Percentiles rank a stretch among this genome's conserved stretches.
These are phyloP conservation scores for Rhizopus arrhizus DNA, from an alignment of 371 early-diverging fungal species.

Conservation along the genomic window DNA sequence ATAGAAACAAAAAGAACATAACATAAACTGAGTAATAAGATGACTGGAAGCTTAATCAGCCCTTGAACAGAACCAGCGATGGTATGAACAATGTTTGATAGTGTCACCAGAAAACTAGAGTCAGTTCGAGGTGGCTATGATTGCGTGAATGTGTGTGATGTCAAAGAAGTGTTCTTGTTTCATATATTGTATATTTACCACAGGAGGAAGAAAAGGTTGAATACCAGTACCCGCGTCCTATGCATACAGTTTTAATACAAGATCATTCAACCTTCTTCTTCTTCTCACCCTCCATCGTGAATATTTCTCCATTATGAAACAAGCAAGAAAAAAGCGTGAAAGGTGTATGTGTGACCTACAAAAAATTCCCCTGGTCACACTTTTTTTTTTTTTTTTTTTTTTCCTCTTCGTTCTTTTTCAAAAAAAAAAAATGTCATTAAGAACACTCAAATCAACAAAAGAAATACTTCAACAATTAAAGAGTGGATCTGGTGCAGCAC, in stretches of 20 bases:
- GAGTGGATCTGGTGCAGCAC: constrained; percentile 56
- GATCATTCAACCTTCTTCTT: too few species aligned
- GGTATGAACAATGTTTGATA: constrained; percentile 39
- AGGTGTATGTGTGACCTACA: neutral
- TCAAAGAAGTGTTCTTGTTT: neutral
- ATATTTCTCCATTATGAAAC: constrained; percentile 61
- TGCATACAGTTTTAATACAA: neutral
- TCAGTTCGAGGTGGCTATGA: constrained; percentile 47
- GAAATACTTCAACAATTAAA: constrained; percentile 36
- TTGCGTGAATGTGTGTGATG: neutral
- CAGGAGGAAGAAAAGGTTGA: constrained; percentile 86
- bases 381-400: constrained; percentile 3
- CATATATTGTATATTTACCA: constrained; percentile 45
- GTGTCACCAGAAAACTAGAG: constrained; percentile 31
- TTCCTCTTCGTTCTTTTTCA: neutral
- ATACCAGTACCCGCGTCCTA: constrained; percentile 86
- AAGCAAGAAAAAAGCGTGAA: constrained; percentile 9
- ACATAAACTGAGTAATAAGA: constrained; percentile 28
- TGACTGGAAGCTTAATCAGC: constrained; percentile 43
- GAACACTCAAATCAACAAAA: constrained; percentile 42
- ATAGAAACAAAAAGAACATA: constrained; percentile 43
- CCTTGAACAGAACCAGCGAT: constrained; percentile 56
- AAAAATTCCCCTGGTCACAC: constrained; percentile 9
- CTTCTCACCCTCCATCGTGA: constrained; percentile 68
- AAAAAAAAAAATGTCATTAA: constrained; percentile 38